These are phyloP conservation scores for Claviceps pazoutovae DNA, from an alignment of 2,329 filamentous ascomycete species.

Conservation along the genomic window DNA sequence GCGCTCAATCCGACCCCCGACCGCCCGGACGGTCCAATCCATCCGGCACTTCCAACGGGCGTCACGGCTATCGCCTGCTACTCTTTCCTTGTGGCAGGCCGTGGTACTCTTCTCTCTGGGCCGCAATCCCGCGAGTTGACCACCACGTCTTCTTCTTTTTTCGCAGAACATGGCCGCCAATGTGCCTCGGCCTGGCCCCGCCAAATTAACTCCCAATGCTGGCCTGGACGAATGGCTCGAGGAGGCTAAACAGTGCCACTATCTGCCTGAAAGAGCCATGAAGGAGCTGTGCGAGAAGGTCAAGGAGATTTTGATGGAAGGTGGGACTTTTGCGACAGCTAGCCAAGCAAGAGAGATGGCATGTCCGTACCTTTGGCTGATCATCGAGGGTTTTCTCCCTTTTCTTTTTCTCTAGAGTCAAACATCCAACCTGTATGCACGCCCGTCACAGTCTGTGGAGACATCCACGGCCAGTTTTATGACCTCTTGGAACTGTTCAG, in stretches of 20 bases:
- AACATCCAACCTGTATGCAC: conserved; percentile 98
- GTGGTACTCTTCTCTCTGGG: conserved; percentile 8
- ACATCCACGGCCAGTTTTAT: conserved; percentile 98
- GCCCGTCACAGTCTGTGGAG: conserved; percentile 91
- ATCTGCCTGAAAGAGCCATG: conserved; percentile 91
- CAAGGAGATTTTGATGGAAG: conserved; percentile 98
- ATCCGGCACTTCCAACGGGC: not conserved
- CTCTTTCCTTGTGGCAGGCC: conserved; percentile 9
- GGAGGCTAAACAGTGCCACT: conserved; percentile 93
- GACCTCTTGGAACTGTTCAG: conserved; percentile 93
- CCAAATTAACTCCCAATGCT: conserved; percentile 68
- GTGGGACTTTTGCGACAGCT: conserved; percentile 28
- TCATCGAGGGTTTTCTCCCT: not conserved
- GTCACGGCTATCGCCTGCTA: conserved; percentile 10
- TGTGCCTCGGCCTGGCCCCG: conserved; percentile 82
- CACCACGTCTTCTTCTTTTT: conserved; percentile 1
- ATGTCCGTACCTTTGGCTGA: not conserved
- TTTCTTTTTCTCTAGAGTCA: conserved; percentile 48
- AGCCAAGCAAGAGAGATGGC: not conserved
- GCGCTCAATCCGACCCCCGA: not conserved
- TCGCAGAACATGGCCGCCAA: conserved; percentile 24
- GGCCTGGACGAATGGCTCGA: conserved; percentile 93
- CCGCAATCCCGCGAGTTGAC: conserved; percentile 11
- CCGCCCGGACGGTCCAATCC: not conserved
- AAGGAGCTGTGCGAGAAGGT: conserved; percentile 98